Percentiles rank a stretch among this genome's conserved stretches.
Conservation (phyloP, 331 rosid genomes). For the Rosa hybrid region DNA sequence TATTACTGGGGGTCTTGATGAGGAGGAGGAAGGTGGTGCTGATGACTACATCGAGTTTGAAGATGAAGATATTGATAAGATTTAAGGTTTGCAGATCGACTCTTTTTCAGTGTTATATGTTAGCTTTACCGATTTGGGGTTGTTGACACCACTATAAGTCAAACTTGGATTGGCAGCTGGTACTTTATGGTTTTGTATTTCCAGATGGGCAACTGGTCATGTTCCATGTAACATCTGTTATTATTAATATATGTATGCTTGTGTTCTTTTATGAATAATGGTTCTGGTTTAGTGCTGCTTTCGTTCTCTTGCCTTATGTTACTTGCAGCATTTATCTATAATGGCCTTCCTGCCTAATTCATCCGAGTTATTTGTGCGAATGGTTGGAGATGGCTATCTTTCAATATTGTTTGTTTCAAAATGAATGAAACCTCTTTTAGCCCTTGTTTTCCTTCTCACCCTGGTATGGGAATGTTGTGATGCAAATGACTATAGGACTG, state of each 20-base stretch:
- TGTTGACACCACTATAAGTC: neutral
- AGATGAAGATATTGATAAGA: slow-evolving; percentile 57
- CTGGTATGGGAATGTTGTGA: neutral
- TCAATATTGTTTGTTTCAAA: neutral
- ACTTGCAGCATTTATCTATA: neutral
- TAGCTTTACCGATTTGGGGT: neutral
- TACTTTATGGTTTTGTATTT: slow-evolving; percentile 15
- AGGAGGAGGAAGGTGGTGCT: slow-evolving; percentile 43
- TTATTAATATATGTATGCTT: slow-evolving; percentile 19
- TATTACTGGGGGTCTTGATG: slow-evolving; percentile 40
- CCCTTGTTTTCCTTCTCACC: neutral
- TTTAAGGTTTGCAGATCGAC: slow-evolving; percentile 21
- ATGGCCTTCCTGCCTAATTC: neutral
- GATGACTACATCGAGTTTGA: slow-evolving; percentile 50
- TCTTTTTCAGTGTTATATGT: slow-evolving; percentile 6
- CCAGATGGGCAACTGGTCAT: slow-evolving; percentile 12
- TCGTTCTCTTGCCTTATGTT: neutral
- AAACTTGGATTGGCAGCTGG: slow-evolving; percentile 21
- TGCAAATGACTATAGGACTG: neutral
- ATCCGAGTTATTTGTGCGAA: neutral
- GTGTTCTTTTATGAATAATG: neutral
- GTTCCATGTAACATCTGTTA: slow-evolving; percentile 21
- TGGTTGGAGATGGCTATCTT: neutral
- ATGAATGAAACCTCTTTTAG: neutral
- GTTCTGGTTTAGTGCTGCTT: neutral